Conservation (phyloP, 371 early-diverging fungal genomes). For the Mucor plumbeus region DNA sequence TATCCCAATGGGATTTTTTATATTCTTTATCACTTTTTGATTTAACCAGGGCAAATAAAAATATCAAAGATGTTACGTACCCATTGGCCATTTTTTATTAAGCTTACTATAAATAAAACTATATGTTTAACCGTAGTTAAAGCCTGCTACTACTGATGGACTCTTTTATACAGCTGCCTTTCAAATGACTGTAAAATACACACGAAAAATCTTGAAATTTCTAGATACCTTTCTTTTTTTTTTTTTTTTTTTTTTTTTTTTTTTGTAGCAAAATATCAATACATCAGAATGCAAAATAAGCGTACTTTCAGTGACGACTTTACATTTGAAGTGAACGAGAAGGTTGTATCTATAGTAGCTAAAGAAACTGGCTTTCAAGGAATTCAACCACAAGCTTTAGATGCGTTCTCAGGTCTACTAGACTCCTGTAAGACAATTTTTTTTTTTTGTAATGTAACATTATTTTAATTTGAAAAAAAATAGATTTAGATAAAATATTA, state of each 20-base stretch:
- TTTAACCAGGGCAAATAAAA: too few species aligned
- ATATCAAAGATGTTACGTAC: too few species aligned
- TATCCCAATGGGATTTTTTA: too few species aligned
- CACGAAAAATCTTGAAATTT: neutral
- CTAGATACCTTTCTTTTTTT: neutral
- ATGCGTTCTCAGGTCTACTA: constrained; percentile 46
- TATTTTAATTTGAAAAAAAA: neutral
- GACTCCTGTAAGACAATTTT: constrained; percentile 45
- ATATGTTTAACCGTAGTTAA: too few species aligned
- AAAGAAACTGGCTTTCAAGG: constrained; percentile 57
- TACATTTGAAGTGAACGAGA: constrained; percentile 21
- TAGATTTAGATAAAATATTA: constrained; percentile 60
- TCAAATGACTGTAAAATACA: neutral
- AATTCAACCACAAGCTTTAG: constrained; percentile 52
- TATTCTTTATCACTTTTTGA: too few species aligned
- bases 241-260: neutral
- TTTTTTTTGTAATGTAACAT: neutral
- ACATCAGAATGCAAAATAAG: constrained; percentile 21
- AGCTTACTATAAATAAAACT: too few species aligned
- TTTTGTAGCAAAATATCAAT: neutral
- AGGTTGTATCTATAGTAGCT: constrained; percentile 38
- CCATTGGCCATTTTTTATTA: too few species aligned
- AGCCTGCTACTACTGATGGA: too few species aligned
- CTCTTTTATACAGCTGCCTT: too few species aligned
- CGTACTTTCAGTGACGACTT: constrained; percentile 24